Base-by-base conservation (phyloP, 805 yeast species). In the Kodamaea kaohsiungensis region DNA sequence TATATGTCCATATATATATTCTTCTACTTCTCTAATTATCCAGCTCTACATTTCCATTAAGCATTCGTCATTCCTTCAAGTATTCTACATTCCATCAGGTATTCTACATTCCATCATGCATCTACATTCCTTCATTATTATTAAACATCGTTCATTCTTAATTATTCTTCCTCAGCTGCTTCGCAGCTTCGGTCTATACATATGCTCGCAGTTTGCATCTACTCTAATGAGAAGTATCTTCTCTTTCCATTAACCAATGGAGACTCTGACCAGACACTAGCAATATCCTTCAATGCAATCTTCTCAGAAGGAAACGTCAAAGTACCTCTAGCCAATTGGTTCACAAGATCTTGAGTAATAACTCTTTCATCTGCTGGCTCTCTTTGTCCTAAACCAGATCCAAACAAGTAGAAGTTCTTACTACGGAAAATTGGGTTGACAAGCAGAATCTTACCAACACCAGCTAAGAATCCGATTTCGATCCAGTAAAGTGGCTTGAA, bases 301-400 rank as follows among this genome's bases (percentile, higher is more conserved):
- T 33, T 50, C 42, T 27, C 51, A 6, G 35, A n/a, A 2, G 52
- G 27, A 1, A 46, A 45, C 3, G 40, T 48, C 2, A 57, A 8
- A 8, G 40, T 27, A 4, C 59, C 57, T 3, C 15, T 15, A 1
- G 54, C 52, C 39, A 57, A 52, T 15, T 33, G 19, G 16, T 43
- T 7, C 10, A 53, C 51, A 13, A 43, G 48, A 9, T 48, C 25
- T 13, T 30, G 38, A n/a, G 48, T 33, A 3, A 39, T 38, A 8
- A 16, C 17, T 6, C 39, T 9, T 46, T 43, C 35, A 12, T n/a
- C 30, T 1, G 18, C 51, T 1, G 48, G 38, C 19, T 37, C 16
- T 5, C 45, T 22, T 18, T 56, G 59, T 0, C 59, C 59, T n/a
- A 57, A 12, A 0, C 59, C 59, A 16, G 56, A 52, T 15, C 59